phyloP scores from a whole-genome alignment of 2,329 filamentous ascomycete species.

The Fonsecaea monophora region DNA sequence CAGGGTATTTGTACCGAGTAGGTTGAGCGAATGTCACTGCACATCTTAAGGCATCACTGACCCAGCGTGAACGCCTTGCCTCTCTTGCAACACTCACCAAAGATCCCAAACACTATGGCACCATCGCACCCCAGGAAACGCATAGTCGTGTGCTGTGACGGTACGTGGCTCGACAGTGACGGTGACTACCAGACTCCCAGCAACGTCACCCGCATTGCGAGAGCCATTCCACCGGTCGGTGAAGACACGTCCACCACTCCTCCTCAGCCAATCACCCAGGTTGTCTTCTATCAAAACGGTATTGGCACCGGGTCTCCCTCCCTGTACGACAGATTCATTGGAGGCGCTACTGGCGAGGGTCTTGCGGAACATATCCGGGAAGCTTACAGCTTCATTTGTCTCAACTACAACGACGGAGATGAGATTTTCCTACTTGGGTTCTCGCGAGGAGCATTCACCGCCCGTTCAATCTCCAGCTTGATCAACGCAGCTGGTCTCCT shows the following conservation, averaged over 20 bases:
- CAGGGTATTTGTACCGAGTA: not conserved
- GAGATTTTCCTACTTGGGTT: conserved; percentile 49
- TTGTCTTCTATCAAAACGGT: conserved; percentile 47
- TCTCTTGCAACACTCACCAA: not conserved
- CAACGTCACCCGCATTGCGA: conserved; percentile 46
- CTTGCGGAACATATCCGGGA: conserved; percentile 41
- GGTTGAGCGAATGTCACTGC: not conserved
- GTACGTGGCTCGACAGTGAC: conserved; percentile 45
- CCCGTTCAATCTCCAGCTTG: conserved; percentile 46
- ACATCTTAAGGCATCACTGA: not conserved
- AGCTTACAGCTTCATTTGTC: conserved; percentile 44
- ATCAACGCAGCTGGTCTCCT: conserved; percentile 46
- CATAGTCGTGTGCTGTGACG: conserved; percentile 46
- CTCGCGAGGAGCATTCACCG: conserved; percentile 49
- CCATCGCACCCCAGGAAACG: conserved; percentile 38
- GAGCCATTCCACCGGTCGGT: conserved; percentile 42
- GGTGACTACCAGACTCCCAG: conserved; percentile 44
- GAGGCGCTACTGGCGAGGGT: conserved; percentile 40
- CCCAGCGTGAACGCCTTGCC: not conserved
- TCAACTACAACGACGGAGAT: conserved; percentile 47
- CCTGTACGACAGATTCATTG: conserved; percentile 41
- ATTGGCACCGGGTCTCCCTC: conserved; percentile 42
- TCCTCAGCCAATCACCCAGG: conserved; percentile 40
- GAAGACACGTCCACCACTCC: conserved; percentile 35
- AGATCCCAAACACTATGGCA: conserved; percentile 15